These are phyloP conservation scores for Trichoderma oligosporum DNA, from an alignment of 2,329 filamentous ascomycete species.

Conservation along the genomic window DNA sequence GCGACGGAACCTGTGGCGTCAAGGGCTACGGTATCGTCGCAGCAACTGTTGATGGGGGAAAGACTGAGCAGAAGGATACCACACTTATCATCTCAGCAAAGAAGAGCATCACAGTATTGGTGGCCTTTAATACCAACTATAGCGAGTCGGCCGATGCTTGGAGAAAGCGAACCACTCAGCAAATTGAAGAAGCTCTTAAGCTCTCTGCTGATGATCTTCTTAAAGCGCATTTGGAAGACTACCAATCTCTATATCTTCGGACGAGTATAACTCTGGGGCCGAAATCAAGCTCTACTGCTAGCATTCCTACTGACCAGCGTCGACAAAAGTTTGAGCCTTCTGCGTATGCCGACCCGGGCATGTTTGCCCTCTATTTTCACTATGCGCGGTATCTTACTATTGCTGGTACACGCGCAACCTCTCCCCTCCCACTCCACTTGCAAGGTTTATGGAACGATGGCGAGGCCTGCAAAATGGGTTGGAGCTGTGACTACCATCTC, in stretches of 20 bases:
- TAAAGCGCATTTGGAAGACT: slow-evolving; percentile 7
- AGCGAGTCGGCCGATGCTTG: background rate
- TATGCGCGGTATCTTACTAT: slow-evolving; percentile 17
- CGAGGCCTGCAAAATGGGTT: slow-evolving; percentile 19
- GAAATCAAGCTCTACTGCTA: background rate
- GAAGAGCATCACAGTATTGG: slow-evolving; percentile 8
- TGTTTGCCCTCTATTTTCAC: slow-evolving; percentile 19
- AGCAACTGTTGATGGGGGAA: slow-evolving; percentile 3
- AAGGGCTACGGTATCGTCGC: slow-evolving; percentile 14
- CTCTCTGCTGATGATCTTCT: slow-evolving; percentile 3
- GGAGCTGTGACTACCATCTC: slow-evolving; percentile 19
- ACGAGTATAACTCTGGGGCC: slow-evolving; percentile 10
- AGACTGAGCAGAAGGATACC: background rate
- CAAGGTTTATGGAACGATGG: slow-evolving; percentile 19
- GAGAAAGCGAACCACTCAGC: background rate
- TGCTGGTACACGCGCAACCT: slow-evolving; percentile 14
- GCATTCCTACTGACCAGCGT: slow-evolving; percentile 5
- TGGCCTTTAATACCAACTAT: slow-evolving; percentile 15
- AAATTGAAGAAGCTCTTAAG: slow-evolving; percentile 6
- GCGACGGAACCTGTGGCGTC: slow-evolving; percentile 15
- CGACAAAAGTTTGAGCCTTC: slow-evolving; percentile 2
- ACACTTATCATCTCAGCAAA: slow-evolving; percentile 10
- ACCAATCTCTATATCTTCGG: slow-evolving; percentile 8
- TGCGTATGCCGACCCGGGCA: slow-evolving; percentile 9
- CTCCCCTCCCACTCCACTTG: slow-evolving; percentile 14